Evolutionary conservation across 805 yeast genomes (phyloP).

Genomic region (Metschnikowia hibisci): DNA sequence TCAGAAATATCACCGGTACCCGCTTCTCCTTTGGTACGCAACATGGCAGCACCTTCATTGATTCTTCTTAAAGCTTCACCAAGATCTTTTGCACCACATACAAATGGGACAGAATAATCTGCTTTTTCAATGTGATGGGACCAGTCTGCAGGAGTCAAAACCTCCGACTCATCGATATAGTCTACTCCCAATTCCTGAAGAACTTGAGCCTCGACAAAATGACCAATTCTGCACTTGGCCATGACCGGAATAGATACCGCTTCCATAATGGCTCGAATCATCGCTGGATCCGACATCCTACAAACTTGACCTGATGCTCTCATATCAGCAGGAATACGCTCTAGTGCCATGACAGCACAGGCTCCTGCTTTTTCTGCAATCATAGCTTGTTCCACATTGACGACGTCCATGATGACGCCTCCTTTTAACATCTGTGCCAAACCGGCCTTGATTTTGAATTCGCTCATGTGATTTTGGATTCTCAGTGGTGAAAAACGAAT

Average conservation of each 20-base stretch:
- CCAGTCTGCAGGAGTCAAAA: slow-evolving; percentile 78
- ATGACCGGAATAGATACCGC: slow-evolving; percentile 71
- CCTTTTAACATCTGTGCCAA: slow-evolving; percentile 85
- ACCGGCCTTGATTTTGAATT: slow-evolving; percentile 59
- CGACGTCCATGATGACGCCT: slow-evolving; percentile 72
- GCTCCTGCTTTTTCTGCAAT: slow-evolving; percentile 85
- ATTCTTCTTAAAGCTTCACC: slow-evolving; percentile 81
- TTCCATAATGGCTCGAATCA: slow-evolving; percentile 71
- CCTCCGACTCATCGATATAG: slow-evolving; percentile 82
- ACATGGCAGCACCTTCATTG: slow-evolving; percentile 82
- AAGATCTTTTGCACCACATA: slow-evolving; percentile 77
- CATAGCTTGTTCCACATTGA: slow-evolving; percentile 72
- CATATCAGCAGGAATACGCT: slow-evolving; percentile 82
- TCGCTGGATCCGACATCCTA: slow-evolving; percentile 80
- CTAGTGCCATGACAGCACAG: slow-evolving; percentile 86
- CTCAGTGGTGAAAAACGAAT: background rate
- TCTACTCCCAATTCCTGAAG: slow-evolving; percentile 69
- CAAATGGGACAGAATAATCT: slow-evolving; percentile 68
- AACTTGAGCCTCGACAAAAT: slow-evolving; percentile 75
- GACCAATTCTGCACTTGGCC: slow-evolving; percentile 87
- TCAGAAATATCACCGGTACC: slow-evolving; percentile 86
- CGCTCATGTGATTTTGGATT: slow-evolving; percentile 7
- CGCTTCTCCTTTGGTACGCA: slow-evolving; percentile 84
- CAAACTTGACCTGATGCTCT: slow-evolving; percentile 78
- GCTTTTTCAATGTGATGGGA: slow-evolving; percentile 57